Conservation (phyloP, 1,284 basidiomycete genomes). For the Boletellus sp. region DNA sequence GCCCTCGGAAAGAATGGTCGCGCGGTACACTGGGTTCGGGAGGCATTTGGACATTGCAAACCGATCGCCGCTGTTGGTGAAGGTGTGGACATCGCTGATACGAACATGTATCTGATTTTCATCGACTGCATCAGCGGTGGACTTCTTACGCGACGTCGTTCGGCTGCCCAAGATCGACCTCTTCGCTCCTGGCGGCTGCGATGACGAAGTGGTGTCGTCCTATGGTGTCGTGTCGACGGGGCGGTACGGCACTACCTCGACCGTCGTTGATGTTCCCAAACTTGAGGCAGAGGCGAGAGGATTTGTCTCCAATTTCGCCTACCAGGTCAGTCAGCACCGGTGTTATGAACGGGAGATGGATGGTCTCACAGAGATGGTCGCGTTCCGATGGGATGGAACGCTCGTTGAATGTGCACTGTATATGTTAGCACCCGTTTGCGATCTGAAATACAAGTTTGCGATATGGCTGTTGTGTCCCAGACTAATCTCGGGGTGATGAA, state of each 20-base stretch:
- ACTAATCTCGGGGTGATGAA: too few species aligned
- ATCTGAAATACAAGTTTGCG: too few species aligned
- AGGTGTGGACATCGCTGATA: constrained; percentile 31
- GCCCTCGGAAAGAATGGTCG: constrained; percentile 53
- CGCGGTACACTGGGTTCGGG: constrained; percentile 66
- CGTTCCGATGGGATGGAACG: constrained; percentile 42
- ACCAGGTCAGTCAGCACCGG: constrained; percentile 60
- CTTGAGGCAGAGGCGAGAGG: constrained; percentile 46
- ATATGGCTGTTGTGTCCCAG: too few species aligned
- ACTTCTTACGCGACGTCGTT: constrained; percentile 46
- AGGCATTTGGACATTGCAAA: constrained; percentile 80
- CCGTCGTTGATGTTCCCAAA: constrained; percentile 39
- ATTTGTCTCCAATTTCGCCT: constrained; percentile 57
- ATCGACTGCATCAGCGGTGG: constrained; percentile 38
- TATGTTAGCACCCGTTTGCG: too few species aligned
- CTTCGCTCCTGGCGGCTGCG: constrained; percentile 32
- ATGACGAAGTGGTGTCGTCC: constrained; percentile 44
- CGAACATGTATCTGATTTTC: constrained; percentile 1
- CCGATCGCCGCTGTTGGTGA: constrained; percentile 71
- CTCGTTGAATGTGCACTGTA: not conserved
- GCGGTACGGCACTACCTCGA: constrained; percentile 41
- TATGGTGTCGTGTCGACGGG: constrained; percentile 63
- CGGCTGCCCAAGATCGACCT: constrained; percentile 45
- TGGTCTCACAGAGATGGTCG: constrained; percentile 51
- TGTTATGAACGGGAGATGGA: constrained; percentile 59